These are phyloP conservation scores for Magnolia changhungtana DNA, from an alignment of 164 flowering plant species.

Conservation along the genomic window DNA sequence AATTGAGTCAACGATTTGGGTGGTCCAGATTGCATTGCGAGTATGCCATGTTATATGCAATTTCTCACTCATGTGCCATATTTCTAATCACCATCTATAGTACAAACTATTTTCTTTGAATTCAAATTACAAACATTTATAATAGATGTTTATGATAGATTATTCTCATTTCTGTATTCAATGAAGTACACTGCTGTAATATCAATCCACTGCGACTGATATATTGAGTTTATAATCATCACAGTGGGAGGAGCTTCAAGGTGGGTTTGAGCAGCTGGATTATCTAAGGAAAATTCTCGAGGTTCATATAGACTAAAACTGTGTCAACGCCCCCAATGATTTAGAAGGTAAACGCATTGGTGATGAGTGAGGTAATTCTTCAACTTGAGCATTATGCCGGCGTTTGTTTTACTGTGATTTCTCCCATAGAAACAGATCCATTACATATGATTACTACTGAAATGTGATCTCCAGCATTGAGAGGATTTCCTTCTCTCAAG, in stretches of 20 bases:
- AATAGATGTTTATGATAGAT: too few relatives aligned
- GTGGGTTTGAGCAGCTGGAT: conserved; percentile 70
- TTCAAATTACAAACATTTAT: too few relatives aligned
- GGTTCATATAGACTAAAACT: conserved; percentile 23
- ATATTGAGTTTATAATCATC: conserved; percentile 4
- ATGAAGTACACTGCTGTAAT: too few relatives aligned
- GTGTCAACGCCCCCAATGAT: neutral
- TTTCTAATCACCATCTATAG: too few relatives aligned
- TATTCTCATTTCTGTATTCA: too few relatives aligned
- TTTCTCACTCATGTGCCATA: too few relatives aligned
- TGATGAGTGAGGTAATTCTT: too few relatives aligned
- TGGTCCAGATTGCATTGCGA: too few relatives aligned
- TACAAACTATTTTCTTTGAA: too few relatives aligned
- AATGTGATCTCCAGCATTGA: neutral
- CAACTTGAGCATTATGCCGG: neutral
- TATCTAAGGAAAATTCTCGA: conserved; percentile 63
- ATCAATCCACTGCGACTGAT: neutral
- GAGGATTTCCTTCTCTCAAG: neutral
- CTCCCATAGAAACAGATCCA: neutral
- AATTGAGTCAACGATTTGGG: too few relatives aligned
- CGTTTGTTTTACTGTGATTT: neutral
- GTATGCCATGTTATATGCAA: too few relatives aligned
- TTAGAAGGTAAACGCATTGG: neutral
- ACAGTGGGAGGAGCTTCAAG: conserved; percentile 93
- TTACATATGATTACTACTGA: neutral